These are phyloP conservation scores for Lobulomyces angularis DNA, from an alignment of 192 early-diverging fungal genomes.

Conservation along the genomic window DNA sequence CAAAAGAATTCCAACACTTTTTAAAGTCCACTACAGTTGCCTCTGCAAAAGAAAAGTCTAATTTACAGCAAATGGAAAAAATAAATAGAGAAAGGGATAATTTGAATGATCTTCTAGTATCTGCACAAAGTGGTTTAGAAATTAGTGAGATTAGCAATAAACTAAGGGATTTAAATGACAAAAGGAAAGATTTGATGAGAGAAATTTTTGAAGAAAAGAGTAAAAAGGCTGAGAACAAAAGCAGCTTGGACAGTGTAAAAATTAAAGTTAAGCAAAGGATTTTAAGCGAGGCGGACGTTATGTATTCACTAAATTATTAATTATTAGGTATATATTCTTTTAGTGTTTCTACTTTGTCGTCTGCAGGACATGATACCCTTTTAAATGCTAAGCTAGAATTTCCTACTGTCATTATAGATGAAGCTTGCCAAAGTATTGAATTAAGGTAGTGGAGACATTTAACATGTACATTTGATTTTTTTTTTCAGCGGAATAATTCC, in stretches of 20 bases:
- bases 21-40: too few species aligned
- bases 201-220: slow-evolving; percentile 20
- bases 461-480: too few species aligned
- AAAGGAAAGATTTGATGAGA: slow-evolving; percentile 15
- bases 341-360: slow-evolving; percentile 61
- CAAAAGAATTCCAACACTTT: slow-evolving; percentile 8
- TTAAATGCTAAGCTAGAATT: slow-evolving; percentile 53
- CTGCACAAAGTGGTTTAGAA: too few species aligned
- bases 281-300: slow-evolving; percentile 65
- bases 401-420: slow-evolving; percentile 79
- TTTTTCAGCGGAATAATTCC: slow-evolving; percentile 89
- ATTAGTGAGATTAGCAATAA: not conserved
- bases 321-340: not conserved
- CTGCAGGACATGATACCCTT: slow-evolving; percentile 75
- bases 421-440: slow-evolving; percentile 90
- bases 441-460: too few species aligned
- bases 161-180: not conserved
- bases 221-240: slow-evolving; percentile 9
- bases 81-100: too few species aligned
- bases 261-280: slow-evolving; percentile 50
- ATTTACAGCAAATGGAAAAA: too few species aligned
- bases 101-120: too few species aligned
- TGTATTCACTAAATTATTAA: slow-evolving; percentile 22
- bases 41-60: too few species aligned
- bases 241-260: slow-evolving; percentile 31